Evolutionary conservation across 305 asterid species (phyloP), one percentile per base, ranked within the genome.

Genomic region (Fraxinus sp.): DNA sequence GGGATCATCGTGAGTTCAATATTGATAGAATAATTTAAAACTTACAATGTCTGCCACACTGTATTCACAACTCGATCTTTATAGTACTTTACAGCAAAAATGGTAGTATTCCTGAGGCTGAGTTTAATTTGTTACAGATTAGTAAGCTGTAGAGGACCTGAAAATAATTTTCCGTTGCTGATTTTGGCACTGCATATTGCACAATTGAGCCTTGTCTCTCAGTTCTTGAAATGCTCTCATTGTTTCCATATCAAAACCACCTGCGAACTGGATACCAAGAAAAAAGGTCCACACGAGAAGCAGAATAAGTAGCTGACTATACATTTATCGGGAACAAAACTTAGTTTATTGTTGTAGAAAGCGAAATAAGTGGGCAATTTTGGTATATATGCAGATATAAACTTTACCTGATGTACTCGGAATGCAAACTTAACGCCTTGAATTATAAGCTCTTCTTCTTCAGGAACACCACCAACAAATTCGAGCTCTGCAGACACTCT

Each of bases 231-330:
- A 90, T 20, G 86, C 92, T 70, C 88, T 90, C 92, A 90, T 90
- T 71, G 92, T 93, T 79, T 96, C 99, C 81, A 89, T 93, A 32
- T 96, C 97, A 81, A 94, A 94, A n/a, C 99, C 99, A 55, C 97
- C 98, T 9, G 98, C 98, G 91, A 95, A 95, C 98, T 95, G 84
- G 9, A 30, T 10, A 41, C 16, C 52, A 37, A 37, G 8, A 9
- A 71, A 79, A 36, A 36, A 36, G 41, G 35, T 20, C 64, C 64
- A 66, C 33, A 3, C 1, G 4, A 36, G 57, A 32, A 71, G 80
- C 80, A 57, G 74, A 22, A 32, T 2, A 32, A 49, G 55, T 52
- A 73, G 59, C 57, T 36, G 76, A 80, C 36, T 52, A 39, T 39
- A 52, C n/a, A 16, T 66, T n/a, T 88, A 88, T 91, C 91, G 85